phyloP scores from a whole-genome alignment of 331 rosid species.

The Cydonia oblonga region DNA sequence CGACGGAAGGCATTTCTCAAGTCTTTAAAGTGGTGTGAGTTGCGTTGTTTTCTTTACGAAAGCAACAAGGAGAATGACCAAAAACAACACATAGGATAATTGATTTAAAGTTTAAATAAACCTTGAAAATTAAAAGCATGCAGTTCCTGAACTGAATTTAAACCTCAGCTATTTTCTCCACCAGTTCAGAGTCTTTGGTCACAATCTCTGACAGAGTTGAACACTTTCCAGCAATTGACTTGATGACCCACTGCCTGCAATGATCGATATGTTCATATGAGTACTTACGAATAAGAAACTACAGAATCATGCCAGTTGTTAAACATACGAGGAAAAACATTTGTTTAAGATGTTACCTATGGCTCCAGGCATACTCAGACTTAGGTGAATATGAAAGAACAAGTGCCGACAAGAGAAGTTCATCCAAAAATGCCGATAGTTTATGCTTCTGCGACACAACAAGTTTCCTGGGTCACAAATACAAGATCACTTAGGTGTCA shows the following conservation, averaged over 20 bases:
- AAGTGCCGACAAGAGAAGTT: conserved; percentile 62
- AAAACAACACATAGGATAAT: background rate
- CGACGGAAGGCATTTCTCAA: background rate
- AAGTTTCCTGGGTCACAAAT: conserved; percentile 43
- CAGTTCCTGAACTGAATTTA: conserved; percentile 38
- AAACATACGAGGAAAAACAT: background rate
- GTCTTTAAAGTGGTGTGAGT: background rate
- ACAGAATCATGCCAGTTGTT: background rate
- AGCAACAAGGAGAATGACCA: background rate
- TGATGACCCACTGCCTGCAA: conserved; percentile 88
- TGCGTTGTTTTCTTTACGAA: background rate
- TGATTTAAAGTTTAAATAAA: conserved; percentile 10
- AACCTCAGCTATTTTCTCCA: conserved; percentile 92
- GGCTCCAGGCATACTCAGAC: conserved; percentile 87
- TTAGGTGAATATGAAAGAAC: conserved; percentile 76
- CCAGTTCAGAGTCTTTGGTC: conserved; percentile 86
- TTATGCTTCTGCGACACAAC: conserved; percentile 39
- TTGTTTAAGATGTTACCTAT: conserved; percentile 35
- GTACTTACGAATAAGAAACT: background rate
- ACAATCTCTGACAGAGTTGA: conserved; percentile 50
- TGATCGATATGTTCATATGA: conserved; percentile 13
- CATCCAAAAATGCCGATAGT: conserved; percentile 41
- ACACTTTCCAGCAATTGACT: conserved; percentile 54
- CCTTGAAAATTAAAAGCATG: conserved; percentile 29
- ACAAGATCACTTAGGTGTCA: conserved; percentile 1